A percentile compares a stretch with the other conserved stretches of the same genome.
Conservation (phyloP, 305 asterid species). For the Solanum chacoense region DNA sequence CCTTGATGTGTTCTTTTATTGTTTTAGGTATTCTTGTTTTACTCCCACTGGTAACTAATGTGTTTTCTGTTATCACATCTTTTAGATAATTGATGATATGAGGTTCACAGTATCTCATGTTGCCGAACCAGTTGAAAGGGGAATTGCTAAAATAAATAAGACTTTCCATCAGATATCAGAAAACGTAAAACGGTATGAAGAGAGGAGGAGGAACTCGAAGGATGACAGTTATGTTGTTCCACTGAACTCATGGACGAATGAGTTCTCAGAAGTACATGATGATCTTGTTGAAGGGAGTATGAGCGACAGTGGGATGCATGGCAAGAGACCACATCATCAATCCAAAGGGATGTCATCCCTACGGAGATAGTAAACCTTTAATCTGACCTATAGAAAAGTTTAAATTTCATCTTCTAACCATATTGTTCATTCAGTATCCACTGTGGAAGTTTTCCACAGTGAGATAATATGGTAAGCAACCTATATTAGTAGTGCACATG, state of each 20-base stretch:
- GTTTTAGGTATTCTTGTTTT: neutral
- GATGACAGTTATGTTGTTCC: slow-evolving; percentile 85
- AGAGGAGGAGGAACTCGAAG: slow-evolving; percentile 50
- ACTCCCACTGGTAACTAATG: neutral
- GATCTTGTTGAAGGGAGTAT: slow-evolving; percentile 57
- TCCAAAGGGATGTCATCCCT: slow-evolving; percentile 35
- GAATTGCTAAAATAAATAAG: slow-evolving; percentile 64
- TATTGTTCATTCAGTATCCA: neutral
- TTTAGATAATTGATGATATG: slow-evolving; percentile 88
- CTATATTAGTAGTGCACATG: neutral
- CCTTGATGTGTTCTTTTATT: neutral
- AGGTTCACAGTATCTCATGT: slow-evolving; percentile 88
- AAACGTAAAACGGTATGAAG: slow-evolving; percentile 64
- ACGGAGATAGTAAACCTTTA: neutral
- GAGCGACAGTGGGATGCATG: slow-evolving; percentile 62
- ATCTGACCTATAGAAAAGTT: neutral
- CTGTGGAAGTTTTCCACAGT: neutral
- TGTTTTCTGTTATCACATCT: slow-evolving; percentile 2
- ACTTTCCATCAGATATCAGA: slow-evolving; percentile 89
- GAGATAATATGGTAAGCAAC: neutral
- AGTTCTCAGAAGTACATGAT: slow-evolving; percentile 67
- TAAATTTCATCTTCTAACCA: neutral
- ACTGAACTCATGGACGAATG: slow-evolving; percentile 43
- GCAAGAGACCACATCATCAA: slow-evolving; percentile 33
- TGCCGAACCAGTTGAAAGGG: slow-evolving; percentile 91